These are phyloP conservation scores for Saraca asoca DNA, from an alignment of 331 rosid genomes.

Conservation along the genomic window DNA sequence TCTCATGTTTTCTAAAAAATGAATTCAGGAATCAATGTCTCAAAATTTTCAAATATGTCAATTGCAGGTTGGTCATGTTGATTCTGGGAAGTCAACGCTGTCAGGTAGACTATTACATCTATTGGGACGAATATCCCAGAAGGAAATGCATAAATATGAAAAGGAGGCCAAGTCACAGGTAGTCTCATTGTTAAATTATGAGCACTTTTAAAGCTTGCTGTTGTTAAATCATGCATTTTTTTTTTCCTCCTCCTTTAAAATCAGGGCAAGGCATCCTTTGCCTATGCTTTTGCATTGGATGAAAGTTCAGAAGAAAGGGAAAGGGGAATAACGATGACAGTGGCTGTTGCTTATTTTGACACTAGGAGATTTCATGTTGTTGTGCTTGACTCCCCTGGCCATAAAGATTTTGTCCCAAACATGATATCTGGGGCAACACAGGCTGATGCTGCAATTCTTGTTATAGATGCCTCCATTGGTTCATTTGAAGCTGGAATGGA, in stretches of 20 bases:
- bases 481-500: conserved; percentile 94
- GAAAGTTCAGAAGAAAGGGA: conserved; percentile 98
- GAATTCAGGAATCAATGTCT: conserved; percentile 23
- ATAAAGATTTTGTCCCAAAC: conserved; percentile 97
- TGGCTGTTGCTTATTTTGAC: conserved; percentile 97
- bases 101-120: conserved; percentile 90
- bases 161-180: conserved; percentile 91
- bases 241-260: background rate
- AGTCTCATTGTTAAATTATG: conserved; percentile 22
- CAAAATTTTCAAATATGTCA: conserved; percentile 34
- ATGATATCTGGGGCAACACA: conserved; percentile 98
- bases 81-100: conserved; percentile 98
- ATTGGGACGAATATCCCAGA: conserved; percentile 76
- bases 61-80: conserved; percentile 97
- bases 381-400: conserved; percentile 98
- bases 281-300: conserved; percentile 98
- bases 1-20: conserved; percentile 25
- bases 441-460: conserved; percentile 95
- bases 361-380: conserved; percentile 87
- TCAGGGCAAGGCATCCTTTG: conserved; percentile 97
- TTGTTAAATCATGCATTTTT: conserved; percentile 23
- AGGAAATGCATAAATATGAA: conserved; percentile 96
- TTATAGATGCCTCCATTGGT: conserved; percentile 91
- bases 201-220: conserved; percentile 28
- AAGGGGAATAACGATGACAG: conserved; percentile 98